Evolutionary conservation across 1,284 basidiomycete genomes (phyloP).

Genomic region (Leccinum fuscescens): DNA sequence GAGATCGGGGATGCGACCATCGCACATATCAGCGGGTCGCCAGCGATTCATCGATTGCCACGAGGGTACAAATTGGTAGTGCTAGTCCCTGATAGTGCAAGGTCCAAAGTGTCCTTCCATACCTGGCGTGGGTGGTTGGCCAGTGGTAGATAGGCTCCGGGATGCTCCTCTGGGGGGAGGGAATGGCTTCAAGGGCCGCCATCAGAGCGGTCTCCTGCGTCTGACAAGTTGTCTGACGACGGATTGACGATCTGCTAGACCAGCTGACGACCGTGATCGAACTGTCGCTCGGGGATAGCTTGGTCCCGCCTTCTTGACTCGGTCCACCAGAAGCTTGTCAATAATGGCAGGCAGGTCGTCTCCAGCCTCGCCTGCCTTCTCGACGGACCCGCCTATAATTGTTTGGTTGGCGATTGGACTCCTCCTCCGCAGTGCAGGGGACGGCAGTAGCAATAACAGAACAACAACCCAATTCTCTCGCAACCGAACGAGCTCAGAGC

Average conservation of each 20-base stretch:
- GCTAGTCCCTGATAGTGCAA: slow-evolving; percentile 18
- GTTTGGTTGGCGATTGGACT: not conserved
- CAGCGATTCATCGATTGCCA: slow-evolving; percentile 22
- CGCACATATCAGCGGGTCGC: slow-evolving; percentile 20
- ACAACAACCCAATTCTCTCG: not conserved
- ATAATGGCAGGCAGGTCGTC: slow-evolving; percentile 2
- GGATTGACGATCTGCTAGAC: slow-evolving; percentile 13
- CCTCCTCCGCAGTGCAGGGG: not conserved
- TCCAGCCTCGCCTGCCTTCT: not conserved
- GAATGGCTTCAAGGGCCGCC: not conserved
- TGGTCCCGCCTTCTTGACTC: slow-evolving; percentile 1
- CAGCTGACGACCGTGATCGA: slow-evolving; percentile 11
- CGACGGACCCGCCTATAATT: not conserved
- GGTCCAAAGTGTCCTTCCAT: slow-evolving; percentile 1
- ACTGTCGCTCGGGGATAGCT: slow-evolving; percentile 4
- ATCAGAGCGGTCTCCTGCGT: not conserved
- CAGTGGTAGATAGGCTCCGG: not conserved
- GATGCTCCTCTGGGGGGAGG: not conserved
- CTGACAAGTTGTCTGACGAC: not conserved
- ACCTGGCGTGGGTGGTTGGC: slow-evolving; percentile 4
- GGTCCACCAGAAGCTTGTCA: slow-evolving; percentile 5
- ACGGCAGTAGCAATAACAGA: not conserved
- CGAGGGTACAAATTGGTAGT: slow-evolving; percentile 14
- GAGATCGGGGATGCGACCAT: slow-evolving; percentile 22
- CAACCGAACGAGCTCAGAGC: not conserved